Conservation (phyloP, 1,284 basidiomycete species). For the Leucoagaricus sp. region DNA sequence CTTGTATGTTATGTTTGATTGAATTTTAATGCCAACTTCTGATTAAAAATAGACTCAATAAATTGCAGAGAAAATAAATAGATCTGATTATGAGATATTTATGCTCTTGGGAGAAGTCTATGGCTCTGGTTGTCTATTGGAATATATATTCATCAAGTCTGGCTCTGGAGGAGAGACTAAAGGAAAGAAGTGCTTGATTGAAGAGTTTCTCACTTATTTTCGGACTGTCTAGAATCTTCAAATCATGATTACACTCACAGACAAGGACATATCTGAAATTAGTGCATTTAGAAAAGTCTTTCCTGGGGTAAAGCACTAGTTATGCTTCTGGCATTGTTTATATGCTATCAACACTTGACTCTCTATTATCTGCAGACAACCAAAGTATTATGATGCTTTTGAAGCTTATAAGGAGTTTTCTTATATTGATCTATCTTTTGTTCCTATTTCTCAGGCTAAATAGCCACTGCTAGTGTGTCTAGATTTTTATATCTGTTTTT, state of each 20-base stretch:
- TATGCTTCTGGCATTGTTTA: constrained; percentile 32
- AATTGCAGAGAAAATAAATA: constrained; percentile 24
- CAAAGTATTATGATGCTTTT: constrained; percentile 21
- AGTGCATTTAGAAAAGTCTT: constrained; percentile 22
- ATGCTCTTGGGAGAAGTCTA: constrained; percentile 23
- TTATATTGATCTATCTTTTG: too few species aligned
- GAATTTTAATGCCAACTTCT: background rate
- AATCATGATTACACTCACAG: constrained; percentile 22
- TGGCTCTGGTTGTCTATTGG: constrained; percentile 24
- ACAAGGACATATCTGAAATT: constrained; percentile 30
- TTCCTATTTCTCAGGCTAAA: too few species aligned
- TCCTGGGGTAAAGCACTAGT: constrained; percentile 30
- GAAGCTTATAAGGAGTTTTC: too few species aligned
- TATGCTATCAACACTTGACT: constrained; percentile 26
- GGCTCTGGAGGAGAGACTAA: background rate
- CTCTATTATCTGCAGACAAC: constrained; percentile 17
- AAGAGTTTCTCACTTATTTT: too few species aligned
- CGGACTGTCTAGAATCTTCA: constrained; percentile 16
- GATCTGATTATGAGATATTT: constrained; percentile 24
- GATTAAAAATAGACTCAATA: background rate
- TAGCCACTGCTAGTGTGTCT: too few species aligned
- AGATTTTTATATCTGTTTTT: too few species aligned
- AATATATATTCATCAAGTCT: constrained; percentile 25
- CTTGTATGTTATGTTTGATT: background rate
- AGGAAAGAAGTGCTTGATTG: too few species aligned